phyloP scores from a whole-genome alignment of 2,329 filamentous ascomycete genomes.

The Lachnellula subtilissima region DNA sequence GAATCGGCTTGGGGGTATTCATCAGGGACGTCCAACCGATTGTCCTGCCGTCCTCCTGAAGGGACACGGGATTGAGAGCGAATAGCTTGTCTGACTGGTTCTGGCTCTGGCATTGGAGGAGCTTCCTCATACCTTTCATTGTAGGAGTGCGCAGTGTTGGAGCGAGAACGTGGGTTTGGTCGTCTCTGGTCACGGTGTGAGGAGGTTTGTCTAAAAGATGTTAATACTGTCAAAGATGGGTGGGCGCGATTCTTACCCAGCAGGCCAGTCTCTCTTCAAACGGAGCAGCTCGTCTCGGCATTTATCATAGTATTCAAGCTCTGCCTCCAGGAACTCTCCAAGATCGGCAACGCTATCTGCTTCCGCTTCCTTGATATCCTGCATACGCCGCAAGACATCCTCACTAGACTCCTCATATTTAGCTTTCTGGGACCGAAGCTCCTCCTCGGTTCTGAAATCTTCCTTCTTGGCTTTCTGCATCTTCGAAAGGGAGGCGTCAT shows the following conservation, averaged over 20 bases:
- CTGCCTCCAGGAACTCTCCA: slow-evolving; percentile 76
- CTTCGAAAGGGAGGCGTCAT: slow-evolving; percentile 84
- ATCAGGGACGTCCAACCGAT: slow-evolving; percentile 19
- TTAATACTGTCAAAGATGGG: not conserved
- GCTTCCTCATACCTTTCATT: slow-evolving; percentile 52
- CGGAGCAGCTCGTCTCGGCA: slow-evolving; percentile 77
- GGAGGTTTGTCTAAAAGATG: slow-evolving; percentile 23
- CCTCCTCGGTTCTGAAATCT: slow-evolving; percentile 89
- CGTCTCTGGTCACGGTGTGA: slow-evolving; percentile 22
- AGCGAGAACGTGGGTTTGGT: slow-evolving; percentile 43
- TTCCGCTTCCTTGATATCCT: slow-evolving; percentile 92
- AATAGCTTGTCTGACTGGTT: slow-evolving; percentile 44
- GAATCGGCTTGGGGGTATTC: slow-evolving; percentile 29
- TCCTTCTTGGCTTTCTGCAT: slow-evolving; percentile 92
- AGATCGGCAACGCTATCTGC: slow-evolving; percentile 76
- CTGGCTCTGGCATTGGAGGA: slow-evolving; percentile 39
- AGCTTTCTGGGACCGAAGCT: slow-evolving; percentile 82
- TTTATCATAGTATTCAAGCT: slow-evolving; percentile 86
- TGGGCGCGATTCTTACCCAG: slow-evolving; percentile 41
- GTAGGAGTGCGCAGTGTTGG: slow-evolving; percentile 61
- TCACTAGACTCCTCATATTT: slow-evolving; percentile 96
- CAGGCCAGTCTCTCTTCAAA: slow-evolving; percentile 65
- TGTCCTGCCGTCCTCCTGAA: slow-evolving; percentile 23
- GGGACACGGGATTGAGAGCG: slow-evolving; percentile 36
- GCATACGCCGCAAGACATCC: slow-evolving; percentile 87